Percentiles rank a stretch among this genome's conserved stretches.
These are phyloP conservation scores for Phytophthora litchii DNA, from an alignment of 352 stramenopile genomes.

Conservation along the genomic window DNA sequence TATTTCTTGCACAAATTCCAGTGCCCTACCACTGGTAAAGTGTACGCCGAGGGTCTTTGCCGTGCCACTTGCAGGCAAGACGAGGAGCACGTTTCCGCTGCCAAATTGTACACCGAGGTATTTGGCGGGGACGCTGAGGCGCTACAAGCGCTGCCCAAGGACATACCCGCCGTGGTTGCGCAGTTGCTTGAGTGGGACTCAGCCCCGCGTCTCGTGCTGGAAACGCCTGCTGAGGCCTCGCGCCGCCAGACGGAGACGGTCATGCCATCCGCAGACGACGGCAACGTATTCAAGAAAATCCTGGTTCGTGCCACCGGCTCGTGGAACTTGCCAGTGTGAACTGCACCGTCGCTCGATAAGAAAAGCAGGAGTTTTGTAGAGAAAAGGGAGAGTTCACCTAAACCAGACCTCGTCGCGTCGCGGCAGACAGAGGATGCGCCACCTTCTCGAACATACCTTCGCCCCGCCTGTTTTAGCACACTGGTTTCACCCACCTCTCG, in stretches of 20 bases:
- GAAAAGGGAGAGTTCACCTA: constrained; percentile 3
- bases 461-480: constrained; percentile 32
- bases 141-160: constrained; percentile 17
- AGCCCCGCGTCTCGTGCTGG: constrained; percentile 34
- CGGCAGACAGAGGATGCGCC: constrained; percentile 14
- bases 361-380: constrained; percentile 17
- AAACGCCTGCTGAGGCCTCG: constrained; percentile 22
- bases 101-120: constrained; percentile 39
- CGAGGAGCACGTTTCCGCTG: constrained; percentile 18
- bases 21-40: constrained; percentile 57
- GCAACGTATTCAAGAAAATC: constrained; percentile 18
- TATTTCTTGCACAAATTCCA: constrained; percentile 69
- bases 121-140: constrained; percentile 18
- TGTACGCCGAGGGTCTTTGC: constrained; percentile 63
- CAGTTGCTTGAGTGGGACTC: constrained; percentile 54
- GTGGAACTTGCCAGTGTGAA: constrained; percentile 44
- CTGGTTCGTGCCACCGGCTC: constrained; percentile 31
- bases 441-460: constrained; percentile 33
- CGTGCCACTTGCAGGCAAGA: constrained; percentile 43
- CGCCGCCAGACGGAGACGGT: constrained; percentile 23
- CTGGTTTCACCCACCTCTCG: constrained; percentile 14
- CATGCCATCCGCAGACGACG: constrained; percentile 4
- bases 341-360: constrained; percentile 2
- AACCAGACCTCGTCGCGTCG: neutral
- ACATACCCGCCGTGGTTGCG: constrained; percentile 52